phyloP scores from a whole-genome alignment of 1,284 basidiomycete genomes.

The Cutaneotrichosporon sp. region DNA sequence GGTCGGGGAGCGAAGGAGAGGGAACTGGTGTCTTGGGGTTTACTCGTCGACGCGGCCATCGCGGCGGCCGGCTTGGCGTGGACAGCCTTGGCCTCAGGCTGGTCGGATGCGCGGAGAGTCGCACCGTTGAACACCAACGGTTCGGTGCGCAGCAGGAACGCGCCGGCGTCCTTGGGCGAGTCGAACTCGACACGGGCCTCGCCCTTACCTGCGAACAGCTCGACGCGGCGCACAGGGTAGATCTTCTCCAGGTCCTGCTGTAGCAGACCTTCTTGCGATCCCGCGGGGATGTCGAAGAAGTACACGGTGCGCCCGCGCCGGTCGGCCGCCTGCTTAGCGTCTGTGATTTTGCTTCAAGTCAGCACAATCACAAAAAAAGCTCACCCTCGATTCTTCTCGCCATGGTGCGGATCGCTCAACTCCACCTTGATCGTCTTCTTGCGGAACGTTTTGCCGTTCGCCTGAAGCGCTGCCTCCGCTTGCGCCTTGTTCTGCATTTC shows the following conservation, averaged over 20 bases:
- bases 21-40: not conserved
- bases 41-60: not conserved
- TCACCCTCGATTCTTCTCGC: constrained; percentile 18
- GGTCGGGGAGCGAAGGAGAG: constrained; percentile 32
- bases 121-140: constrained; percentile 61
- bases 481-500: constrained; percentile 62
- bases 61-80: not conserved
- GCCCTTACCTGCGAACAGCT: constrained; percentile 61
- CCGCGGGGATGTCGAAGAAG: constrained; percentile 66
- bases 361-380: not conserved
- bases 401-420: constrained; percentile 35
- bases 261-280: constrained; percentile 74
- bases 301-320: constrained; percentile 58
- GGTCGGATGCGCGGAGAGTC: constrained; percentile 20
- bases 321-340: constrained; percentile 52
- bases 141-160: constrained; percentile 63
- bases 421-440: constrained; percentile 36
- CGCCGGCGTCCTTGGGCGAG: constrained; percentile 70
- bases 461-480: constrained; percentile 64
- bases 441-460: constrained; percentile 72
- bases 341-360: not conserved
- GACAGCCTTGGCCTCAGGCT: not conserved
- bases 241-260: constrained; percentile 82
- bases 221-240: constrained; percentile 65
- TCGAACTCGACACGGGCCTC: constrained; percentile 76